Evolutionary conservation across 208 protist species (phyloP), one percentile per base, ranked within the genome.

Genomic region (Acanthamoeba lenticulata): DNA sequence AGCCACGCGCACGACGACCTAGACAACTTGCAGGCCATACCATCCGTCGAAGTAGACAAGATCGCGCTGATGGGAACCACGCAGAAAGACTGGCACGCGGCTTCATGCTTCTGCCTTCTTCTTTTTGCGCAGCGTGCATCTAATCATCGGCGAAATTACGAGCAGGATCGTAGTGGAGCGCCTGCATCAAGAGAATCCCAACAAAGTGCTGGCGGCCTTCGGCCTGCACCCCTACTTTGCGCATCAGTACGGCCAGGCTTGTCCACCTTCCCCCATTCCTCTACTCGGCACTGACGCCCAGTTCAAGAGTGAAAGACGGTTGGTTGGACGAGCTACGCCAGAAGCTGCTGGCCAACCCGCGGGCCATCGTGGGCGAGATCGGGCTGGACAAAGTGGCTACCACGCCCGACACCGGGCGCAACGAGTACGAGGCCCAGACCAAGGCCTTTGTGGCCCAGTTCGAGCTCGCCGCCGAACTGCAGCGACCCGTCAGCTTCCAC

Each of bases 301-400:
- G 38, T 11, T 44, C 34, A 44, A 60, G 65, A 9, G 24, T 83
- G 0, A n/a, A 0, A 24, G 72, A 83, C 4, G 83, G 83, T 0
- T 91, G 85, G 85, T 24, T 72, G 34, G 55, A 91, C 17, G 52
- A 91, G 27, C 85, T 91, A 1, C 2, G 52, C 38, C 27, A 42
- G 11, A 67, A 49, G 40, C 55, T 91, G 19, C 1, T 42, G 21
- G 21, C n/a, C 27, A 91, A 91, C 27, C 85, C 85, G 5, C 21
- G 47, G 24, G 90, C 67, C 69, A 93, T 93, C 29, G 90, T 93
- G 29, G 69, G 90, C 29, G 90, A 93, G 90, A 74, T 93, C 47
- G 90, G 90, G 9, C 67, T 93, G 62, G 90, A 93, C 65, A 79
- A 83, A n/a, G 90, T 45, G 13, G 55, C 90, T 0, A 93, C 19